Evolutionary conservation across 179 eudicot genomes (phyloP), one percentile per base, ranked within the genome.

Genomic region (Corrigiola litoralis): DNA sequence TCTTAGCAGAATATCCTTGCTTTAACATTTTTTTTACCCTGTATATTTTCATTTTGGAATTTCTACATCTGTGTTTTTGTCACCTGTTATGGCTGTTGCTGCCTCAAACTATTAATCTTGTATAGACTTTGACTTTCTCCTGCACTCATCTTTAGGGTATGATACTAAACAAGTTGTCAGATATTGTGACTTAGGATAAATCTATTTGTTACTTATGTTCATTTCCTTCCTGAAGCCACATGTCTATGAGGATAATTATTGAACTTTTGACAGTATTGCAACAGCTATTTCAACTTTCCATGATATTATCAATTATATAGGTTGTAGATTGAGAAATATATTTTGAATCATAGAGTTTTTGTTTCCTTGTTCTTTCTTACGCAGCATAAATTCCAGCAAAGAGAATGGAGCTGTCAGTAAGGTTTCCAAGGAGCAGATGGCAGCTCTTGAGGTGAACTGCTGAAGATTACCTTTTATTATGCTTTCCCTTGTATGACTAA

Each of bases 381-480:
- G 47, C 82, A 86, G 96, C 77, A 72, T 78, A 46, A 75, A 34
- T 73, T 75, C 97, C 29, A 80, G 53, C 59, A 82, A 90, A 74
- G 80, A 85, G 63, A 71, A 71, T 38, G 42, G 70, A 17, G 62
- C 80, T 33, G 77, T 71, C 32, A 77, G 64, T 40, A 79, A 81
- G 72, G 65, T 85, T 34, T 80, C 96, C n/a, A 82, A 75, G 72
- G 90, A 86, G 71, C 87, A 84, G 80, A 86, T 65, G 61, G 81
- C 81, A 65, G 77, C 29, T 45, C 83, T 94, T 72, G 82, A 86
- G 97, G 99, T 94, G 66, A 45, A 77, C 49, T 29, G 21, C 48
- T 64, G 31, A 63, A 7, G 9, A 40, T 50, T 29, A 34, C 33
- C 21, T 13, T 64, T 21, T 36, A 21, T 7, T 51, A 37, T 20